Conservation (phyloP, 768 basidiomycete species). For the Lactarius pseudohatsudake region DNA sequence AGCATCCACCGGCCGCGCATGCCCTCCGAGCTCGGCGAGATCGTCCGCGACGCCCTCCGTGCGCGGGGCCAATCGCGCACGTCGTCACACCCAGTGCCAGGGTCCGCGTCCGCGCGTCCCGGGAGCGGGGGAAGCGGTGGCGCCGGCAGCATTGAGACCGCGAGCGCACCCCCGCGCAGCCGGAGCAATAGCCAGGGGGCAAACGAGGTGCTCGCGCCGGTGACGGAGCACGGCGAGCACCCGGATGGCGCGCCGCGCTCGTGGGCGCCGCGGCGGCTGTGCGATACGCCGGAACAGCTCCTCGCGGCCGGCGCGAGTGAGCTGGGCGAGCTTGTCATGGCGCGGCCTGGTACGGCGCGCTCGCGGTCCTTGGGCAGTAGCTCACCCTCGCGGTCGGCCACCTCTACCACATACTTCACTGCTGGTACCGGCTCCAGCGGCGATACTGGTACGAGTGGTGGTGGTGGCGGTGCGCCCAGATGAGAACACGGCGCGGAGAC, state of each 20-base stretch:
- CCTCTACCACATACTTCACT: slow-evolving; percentile 8
- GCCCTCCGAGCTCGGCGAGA: slow-evolving; percentile 27
- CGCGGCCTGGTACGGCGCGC: background rate
- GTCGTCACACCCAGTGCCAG: background rate
- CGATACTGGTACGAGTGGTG: background rate
- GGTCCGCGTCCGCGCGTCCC: slow-evolving; percentile 3
- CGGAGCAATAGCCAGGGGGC: slow-evolving; percentile 24
- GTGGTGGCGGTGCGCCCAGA: background rate
- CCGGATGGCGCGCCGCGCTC: background rate
- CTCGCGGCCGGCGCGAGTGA: background rate
- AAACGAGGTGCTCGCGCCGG: slow-evolving; percentile 24
- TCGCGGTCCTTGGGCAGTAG: slow-evolving; percentile 18
- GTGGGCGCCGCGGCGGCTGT: background rate
- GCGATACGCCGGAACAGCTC: slow-evolving; percentile 5
- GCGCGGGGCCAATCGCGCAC: slow-evolving; percentile 13
- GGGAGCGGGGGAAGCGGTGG: slow-evolving; percentile 5
- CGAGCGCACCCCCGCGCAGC: slow-evolving; percentile 16
- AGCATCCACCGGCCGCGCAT: slow-evolving; percentile 20
- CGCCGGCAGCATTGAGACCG: background rate
- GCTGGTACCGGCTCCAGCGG: slow-evolving; percentile 13
- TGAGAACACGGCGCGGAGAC: background rate
- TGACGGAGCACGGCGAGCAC: slow-evolving; percentile 26
- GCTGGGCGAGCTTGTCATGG: slow-evolving; percentile 15
- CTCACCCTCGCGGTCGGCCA: slow-evolving; percentile 5
- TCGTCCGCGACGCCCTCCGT: slow-evolving; percentile 18